A percentile compares a stretch with the other conserved stretches of the same genome.
phyloP scores from a whole-genome alignment of 345 rosid species.

The Psidium friedrichsthalianum region DNA sequence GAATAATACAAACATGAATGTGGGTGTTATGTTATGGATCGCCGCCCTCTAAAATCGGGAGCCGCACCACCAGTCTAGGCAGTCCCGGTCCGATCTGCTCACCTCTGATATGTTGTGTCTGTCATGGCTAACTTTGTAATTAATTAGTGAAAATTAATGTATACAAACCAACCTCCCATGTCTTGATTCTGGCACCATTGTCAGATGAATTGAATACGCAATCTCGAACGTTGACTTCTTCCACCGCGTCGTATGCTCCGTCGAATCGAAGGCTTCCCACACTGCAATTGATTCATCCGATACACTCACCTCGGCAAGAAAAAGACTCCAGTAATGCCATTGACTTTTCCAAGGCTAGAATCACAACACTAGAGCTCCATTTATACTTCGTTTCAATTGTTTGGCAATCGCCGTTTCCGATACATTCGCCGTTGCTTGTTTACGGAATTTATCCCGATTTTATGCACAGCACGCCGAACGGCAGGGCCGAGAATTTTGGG shows the following conservation, averaged over 20 bases:
- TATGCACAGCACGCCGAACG: not conserved
- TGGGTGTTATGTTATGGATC: no score
- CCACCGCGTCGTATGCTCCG: conserved; percentile 15
- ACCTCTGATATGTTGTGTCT: no score
- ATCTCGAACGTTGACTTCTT: conserved; percentile 18
- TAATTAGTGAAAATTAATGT: not conserved
- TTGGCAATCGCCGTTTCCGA: not conserved
- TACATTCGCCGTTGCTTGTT: not conserved
- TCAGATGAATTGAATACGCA: conserved; percentile 10
- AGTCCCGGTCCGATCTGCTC: no score
- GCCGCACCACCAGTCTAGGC: no score
- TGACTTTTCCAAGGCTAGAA: not conserved
- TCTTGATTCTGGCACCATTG: conserved; percentile 31
- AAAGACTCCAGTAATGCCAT: not conserved
- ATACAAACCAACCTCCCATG: conserved; percentile 16
- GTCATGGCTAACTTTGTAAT: not conserved
- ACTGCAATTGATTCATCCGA: not conserved
- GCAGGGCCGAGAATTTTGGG: no score
- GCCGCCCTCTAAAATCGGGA: no score
- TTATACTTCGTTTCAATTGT: not conserved
- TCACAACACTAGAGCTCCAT: not conserved
- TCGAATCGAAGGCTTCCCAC: conserved; percentile 21
- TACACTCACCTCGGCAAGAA: not conserved
- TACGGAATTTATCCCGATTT: not conserved
- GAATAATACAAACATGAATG: no score